These are phyloP conservation scores for Talaromyces nanjingensis DNA, from an alignment of 495 filamentous ascomycete genomes.

Conservation along the genomic window DNA sequence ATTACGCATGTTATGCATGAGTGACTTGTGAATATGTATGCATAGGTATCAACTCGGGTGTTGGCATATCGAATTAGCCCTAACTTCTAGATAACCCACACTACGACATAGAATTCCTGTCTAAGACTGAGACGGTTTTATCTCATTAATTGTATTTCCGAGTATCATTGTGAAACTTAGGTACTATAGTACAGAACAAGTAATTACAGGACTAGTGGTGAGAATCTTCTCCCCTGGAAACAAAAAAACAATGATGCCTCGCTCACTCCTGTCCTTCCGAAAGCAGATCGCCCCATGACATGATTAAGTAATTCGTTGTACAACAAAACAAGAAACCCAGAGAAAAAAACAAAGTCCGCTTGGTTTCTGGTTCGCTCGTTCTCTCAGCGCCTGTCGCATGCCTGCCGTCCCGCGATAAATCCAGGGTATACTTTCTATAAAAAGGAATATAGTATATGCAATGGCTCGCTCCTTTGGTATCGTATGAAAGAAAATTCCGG, in stretches of 20 bases:
- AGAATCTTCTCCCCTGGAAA: not conserved
- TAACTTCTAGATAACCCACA: not conserved
- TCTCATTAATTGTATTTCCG: not conserved
- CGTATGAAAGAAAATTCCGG: not conserved
- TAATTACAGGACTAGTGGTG: not conserved
- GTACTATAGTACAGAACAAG: not conserved
- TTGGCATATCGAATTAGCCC: not conserved
- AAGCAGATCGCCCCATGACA: not conserved
- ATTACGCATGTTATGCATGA: not conserved
- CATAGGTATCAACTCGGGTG: not conserved
- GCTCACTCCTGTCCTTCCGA: not conserved
- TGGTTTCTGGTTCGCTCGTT: not conserved
- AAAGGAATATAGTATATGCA: not conserved
- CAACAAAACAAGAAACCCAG: not conserved
- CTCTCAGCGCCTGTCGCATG: not conserved
- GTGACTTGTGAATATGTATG: not conserved
- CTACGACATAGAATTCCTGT: not conserved
- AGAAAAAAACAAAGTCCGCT: not conserved
- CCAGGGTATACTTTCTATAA: not conserved
- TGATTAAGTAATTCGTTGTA: not conserved
- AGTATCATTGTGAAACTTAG: not conserved
- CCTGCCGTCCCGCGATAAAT: not conserved
- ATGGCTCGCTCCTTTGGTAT: not conserved
- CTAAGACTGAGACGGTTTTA: not conserved
- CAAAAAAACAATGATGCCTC: not conserved